A percentile compares a stretch with the other conserved stretches of the same genome.
phyloP scores from a whole-genome alignment of 2,329 filamentous ascomycete genomes.

The Hypoxylon sp. region DNA sequence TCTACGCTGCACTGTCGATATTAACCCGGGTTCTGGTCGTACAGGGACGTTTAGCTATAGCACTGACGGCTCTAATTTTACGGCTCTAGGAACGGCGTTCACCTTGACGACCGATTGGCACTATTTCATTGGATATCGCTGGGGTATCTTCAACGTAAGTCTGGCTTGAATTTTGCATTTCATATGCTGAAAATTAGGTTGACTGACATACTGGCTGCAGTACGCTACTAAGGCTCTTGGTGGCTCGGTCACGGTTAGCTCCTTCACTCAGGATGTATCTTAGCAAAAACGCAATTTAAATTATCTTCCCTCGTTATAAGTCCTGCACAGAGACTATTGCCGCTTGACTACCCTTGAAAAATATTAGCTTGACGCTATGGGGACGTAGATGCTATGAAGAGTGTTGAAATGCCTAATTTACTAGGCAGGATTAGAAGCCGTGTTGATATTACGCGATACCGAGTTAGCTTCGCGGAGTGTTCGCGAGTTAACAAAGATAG shows the following conservation, averaged over 20 bases:
- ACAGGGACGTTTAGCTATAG: conserved; percentile 13
- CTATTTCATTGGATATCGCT: conserved; percentile 19
- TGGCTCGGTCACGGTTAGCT: background rate
- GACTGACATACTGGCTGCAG: background rate
- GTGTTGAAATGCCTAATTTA: too few relatives aligned
- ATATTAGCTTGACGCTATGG: background rate
- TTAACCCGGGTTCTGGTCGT: conserved; percentile 9
- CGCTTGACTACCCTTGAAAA: background rate
- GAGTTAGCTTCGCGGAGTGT: too few relatives aligned
- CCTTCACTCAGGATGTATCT: background rate
- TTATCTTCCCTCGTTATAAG: too few relatives aligned
- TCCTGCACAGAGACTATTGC: too few relatives aligned
- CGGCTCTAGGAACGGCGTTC: background rate
- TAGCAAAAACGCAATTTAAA: background rate
- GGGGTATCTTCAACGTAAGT: conserved; percentile 21
- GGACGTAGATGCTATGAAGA: too few relatives aligned
- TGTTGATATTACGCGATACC: too few relatives aligned
- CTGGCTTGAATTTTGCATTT: background rate
- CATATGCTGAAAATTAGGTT: background rate
- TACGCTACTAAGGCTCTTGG: background rate
- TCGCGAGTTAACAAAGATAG: too few relatives aligned
- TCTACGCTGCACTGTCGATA: conserved; percentile 10
- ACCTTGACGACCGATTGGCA: conserved; percentile 11
- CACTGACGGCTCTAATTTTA: conserved; percentile 12
- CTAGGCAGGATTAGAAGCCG: too few relatives aligned